Percentiles rank a stretch among this genome's conserved stretches.
These are phyloP conservation scores for Aspergillus kassunensis DNA, from an alignment of 495 filamentous ascomycete species.

Conservation along the genomic window DNA sequence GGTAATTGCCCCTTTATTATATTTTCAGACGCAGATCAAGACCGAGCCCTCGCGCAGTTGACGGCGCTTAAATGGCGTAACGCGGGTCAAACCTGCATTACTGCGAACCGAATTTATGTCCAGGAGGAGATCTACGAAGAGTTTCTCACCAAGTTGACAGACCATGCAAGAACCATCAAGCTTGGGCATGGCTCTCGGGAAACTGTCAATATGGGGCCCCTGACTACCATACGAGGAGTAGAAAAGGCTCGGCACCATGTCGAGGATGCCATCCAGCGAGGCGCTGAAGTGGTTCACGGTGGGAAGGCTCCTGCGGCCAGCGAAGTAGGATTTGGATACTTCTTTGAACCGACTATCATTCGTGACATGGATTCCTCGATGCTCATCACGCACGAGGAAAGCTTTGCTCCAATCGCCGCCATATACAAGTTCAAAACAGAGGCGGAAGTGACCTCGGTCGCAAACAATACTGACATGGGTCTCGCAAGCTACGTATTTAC, in stretches of 20 bases:
- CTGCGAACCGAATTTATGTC: conserved; percentile 64
- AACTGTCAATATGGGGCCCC: conserved; percentile 65
- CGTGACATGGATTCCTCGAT: conserved; percentile 53
- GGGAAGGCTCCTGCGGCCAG: conserved; percentile 37
- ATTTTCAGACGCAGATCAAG: conserved; percentile 82
- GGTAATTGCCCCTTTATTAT: conserved; percentile 84
- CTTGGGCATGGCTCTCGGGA: conserved; percentile 65
- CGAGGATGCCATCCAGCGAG: conserved; percentile 58
- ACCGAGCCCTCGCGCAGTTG: conserved; percentile 76
- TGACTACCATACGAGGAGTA: conserved; percentile 67
- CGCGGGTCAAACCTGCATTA: conserved; percentile 53
- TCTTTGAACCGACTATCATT: conserved; percentile 68
- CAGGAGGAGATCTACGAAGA: conserved; percentile 26
- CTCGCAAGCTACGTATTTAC: conserved; percentile 32
- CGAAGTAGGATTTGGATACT: conserved; percentile 49
- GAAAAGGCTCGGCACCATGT: conserved; percentile 68
- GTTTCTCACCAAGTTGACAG: conserved; percentile 48
- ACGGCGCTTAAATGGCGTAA: conserved; percentile 47
- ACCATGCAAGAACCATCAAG: conserved; percentile 60
- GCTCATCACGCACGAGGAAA: conserved; percentile 26
- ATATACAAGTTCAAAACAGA: conserved; percentile 26
- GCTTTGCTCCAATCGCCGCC: conserved; percentile 28
- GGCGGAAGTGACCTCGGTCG: conserved; percentile 21
- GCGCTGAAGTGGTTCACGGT: conserved; percentile 16
- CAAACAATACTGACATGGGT: conserved; percentile 28